Evolutionary conservation across 352 stramenopile genomes (phyloP), one percentile per base, ranked within the genome.

Genomic region (Phytophthora citricola): DNA sequence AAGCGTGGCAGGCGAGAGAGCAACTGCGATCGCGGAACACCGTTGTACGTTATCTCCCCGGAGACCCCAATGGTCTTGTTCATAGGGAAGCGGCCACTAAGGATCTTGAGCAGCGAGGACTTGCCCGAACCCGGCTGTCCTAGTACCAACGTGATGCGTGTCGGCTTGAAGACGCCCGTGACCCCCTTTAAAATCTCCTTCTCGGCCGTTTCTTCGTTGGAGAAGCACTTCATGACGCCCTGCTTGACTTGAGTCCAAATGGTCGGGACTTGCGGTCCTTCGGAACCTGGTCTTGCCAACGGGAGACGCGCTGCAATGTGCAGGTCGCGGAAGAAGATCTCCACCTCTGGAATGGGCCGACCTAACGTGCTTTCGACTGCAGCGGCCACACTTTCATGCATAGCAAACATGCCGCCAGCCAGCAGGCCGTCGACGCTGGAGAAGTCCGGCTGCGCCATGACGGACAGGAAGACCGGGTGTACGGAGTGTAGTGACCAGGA

Each of bases 241-340:
- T 68, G 69, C 26, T 60, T 50, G 40, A 87, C 31, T 54, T 73
- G 65, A 5, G 65, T 73, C 65, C 65, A 73, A 43, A 73, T 67
- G 1, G 65, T 73, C 3, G 65, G 65, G 9, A 73, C 65, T 43
- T 61, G 57, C 17, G 59, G 83, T 63, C 40, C 73, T 67, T 59
- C 75, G 32, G 36, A 44, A 51, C 34, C 68, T 41, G 11, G 76
- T 57, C 39, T 69, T 10, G 61, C 54, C 8, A 67, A 24, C 10
- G 50, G 54, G 5, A 66, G 48, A 22, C 63, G 53, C 14, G 76
- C 81, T 14, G 67, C 69, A 63, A 90, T 70, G 17, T 77, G 63
- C 48, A 90, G 51, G 67, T 87, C 66, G 8, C 65, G 64, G 50
- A 90, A 90, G 44, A 74, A 73, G 12, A 88, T 76, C 39, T 87